These are phyloP conservation scores for Candida tropicalis DNA, from an alignment of 1,139 yeast genomes.

Conservation along the genomic window DNA sequence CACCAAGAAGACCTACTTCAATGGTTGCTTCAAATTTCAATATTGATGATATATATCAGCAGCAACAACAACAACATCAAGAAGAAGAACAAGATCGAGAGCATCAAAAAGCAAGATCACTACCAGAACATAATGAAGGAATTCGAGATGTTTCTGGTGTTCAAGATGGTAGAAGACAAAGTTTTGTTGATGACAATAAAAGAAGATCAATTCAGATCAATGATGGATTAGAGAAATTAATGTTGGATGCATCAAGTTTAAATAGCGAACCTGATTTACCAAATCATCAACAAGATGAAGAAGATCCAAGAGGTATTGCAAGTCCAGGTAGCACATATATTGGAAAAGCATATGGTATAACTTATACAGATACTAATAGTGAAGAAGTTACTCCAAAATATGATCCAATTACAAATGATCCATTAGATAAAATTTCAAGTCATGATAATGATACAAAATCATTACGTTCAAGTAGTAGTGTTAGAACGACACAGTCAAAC, in stretches of 20 bases:
- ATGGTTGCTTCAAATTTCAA: conserved; percentile 21
- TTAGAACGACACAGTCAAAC: background rate
- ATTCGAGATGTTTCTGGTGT: too few species aligned
- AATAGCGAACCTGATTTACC: background rate
- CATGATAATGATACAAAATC: background rate
- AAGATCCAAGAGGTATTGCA: background rate
- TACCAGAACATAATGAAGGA: too few species aligned
- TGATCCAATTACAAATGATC: background rate
- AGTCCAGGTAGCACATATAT: background rate
- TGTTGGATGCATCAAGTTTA: conserved; percentile 36
- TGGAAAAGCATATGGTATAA: conserved; percentile 2
- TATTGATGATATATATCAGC: conserved; percentile 1
- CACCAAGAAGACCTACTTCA: conserved; percentile 43
- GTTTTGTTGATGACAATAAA: conserved; percentile 16
- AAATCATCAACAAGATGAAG: background rate
- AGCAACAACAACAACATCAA: background rate
- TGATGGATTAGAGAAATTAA: conserved; percentile 44
- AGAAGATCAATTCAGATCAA: conserved; percentile 27
- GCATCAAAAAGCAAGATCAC: background rate
- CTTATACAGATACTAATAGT: background rate
- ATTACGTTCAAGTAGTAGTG: background rate
- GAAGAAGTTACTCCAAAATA: conserved; percentile 6
- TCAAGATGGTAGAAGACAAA: background rate
- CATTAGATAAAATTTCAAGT: background rate
- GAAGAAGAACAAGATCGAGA: conserved; percentile 2